Evolutionary conservation across 371 early-diverging fungal genomes (phyloP), one percentile per base, ranked within the genome.

Genomic region (Actinomucor elegans): DNA sequence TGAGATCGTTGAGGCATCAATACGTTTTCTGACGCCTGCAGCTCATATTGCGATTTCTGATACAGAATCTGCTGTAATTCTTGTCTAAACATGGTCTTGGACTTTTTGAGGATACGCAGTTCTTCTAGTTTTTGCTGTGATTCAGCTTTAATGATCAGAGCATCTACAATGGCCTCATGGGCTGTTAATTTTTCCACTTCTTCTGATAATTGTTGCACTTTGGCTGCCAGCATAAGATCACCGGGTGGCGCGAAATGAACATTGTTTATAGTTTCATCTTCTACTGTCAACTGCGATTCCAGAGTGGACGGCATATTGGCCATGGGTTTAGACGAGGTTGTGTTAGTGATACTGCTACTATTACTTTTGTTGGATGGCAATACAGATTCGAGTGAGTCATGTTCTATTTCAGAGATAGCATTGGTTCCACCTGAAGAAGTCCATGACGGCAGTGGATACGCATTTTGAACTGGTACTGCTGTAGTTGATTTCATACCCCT

Each of bases 161-260:
- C 77, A 48, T 83, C 79, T 10, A 88, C 84, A 50, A 89, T 85
- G 0, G 81, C 80, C 55, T 85, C 79, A 53, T 90, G 86, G 37
- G 85, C 86, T n/a, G 57, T 70, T 21, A 81, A 63, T n/a, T 67
- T 75, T 12, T 83, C 82, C 23, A 85, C 67, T 6, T 83, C 83
- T 32, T 74, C 79, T 7, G 75, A 62, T 15, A 87, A 56, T 27
- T 66, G 65, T 42, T 72, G 59, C 12, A 85, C 73, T 51, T 85
- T 78, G 31, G 64, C 50, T 1, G 81, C 77, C 8, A 88, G 63
- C 59, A 89, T 75, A 32, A 89, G 64, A 48, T 88, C 90, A 10
- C 87, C 88, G 0, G 88, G 90, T 5, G 87, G 80, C 0, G 88
- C 85, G 34, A 82, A 67, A 47, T 79, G 80, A 1, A 86, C 68